A percentile compares a stretch with the other conserved stretches of the same genome.
These are phyloP conservation scores for Aureobasidium lini DNA, from an alignment of 2,329 filamentous ascomycete species.

Conservation along the genomic window DNA sequence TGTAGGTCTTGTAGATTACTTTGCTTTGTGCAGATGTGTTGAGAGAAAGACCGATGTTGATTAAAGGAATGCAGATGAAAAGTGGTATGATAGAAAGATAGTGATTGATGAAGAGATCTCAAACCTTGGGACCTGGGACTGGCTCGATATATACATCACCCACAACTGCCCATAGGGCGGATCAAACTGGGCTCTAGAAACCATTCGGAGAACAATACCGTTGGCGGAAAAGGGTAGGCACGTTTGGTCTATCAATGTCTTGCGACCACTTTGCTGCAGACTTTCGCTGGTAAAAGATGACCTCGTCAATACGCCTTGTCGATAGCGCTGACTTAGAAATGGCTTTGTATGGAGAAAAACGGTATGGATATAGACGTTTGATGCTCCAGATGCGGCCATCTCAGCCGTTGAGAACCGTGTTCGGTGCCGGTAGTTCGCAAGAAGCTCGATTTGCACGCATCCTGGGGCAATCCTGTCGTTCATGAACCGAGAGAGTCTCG, in stretches of 20 bases:
- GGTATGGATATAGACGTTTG: constrained; percentile 7
- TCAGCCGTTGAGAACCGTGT: neutral
- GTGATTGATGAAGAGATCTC: neutral
- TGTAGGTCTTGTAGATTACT: neutral
- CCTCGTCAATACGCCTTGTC: constrained; percentile 3
- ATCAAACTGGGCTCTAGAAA: neutral
- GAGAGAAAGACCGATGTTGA: neutral
- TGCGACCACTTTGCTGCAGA: neutral
- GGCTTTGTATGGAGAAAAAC: neutral
- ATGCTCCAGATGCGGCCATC: constrained; percentile 7
- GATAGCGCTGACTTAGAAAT: constrained; percentile 1
- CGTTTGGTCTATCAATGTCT: neutral
- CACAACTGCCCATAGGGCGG: neutral
- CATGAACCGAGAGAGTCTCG: too few species aligned
- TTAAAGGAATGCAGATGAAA: neutral
- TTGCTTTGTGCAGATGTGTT: neutral
- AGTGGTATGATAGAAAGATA: neutral
- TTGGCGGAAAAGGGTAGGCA: neutral
- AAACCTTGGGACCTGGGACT: neutral
- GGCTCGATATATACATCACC: neutral
- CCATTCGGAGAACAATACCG: neutral
- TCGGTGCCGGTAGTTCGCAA: neutral
- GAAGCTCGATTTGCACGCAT: neutral
- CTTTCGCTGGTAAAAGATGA: neutral
- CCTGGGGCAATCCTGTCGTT: too few species aligned